These are phyloP conservation scores for Chaetomiaceae sp. DNA, from an alignment of 2,329 filamentous ascomycete species.

Conservation along the genomic window DNA sequence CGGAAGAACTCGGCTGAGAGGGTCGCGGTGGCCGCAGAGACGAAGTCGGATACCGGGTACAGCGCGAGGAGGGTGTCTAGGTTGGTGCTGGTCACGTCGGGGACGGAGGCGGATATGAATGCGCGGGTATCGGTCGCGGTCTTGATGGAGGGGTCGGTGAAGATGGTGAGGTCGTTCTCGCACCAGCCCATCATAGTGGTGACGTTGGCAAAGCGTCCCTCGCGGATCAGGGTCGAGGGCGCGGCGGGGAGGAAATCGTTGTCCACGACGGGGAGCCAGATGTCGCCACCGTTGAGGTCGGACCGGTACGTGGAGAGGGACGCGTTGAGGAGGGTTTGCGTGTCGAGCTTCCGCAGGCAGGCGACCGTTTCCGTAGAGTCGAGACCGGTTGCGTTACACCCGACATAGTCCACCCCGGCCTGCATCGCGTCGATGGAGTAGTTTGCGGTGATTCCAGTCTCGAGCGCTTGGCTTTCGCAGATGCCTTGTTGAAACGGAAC, in stretches of 20 bases:
- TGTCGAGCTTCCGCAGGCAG: not conserved
- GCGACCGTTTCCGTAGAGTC: not conserved
- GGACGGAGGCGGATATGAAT: slow-evolving; percentile 7
- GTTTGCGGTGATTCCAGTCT: slow-evolving; percentile 3
- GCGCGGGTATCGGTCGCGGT: slow-evolving; percentile 14
- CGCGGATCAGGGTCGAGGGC: slow-evolving; percentile 1
- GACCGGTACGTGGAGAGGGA: not conserved
- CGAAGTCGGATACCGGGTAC: slow-evolving; percentile 25
- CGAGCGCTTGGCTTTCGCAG: slow-evolving; percentile 5
- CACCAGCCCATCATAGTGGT: slow-evolving; percentile 10
- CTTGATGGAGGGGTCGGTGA: slow-evolving; percentile 5
- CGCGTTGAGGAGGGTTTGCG: not conserved
- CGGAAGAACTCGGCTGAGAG: slow-evolving; percentile 25
- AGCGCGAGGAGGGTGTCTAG: slow-evolving; percentile 25
- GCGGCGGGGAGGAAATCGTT: slow-evolving; percentile 3
- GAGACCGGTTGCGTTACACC: not conserved
- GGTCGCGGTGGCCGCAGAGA: not conserved
- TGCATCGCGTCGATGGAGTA: slow-evolving; percentile 4
- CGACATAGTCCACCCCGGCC: not conserved
- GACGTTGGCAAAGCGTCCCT: slow-evolving; percentile 6
- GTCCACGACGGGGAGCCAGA: slow-evolving; percentile 7
- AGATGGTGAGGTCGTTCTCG: slow-evolving; percentile 4
- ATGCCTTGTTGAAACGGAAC: slow-evolving; percentile 28
- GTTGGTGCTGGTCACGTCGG: slow-evolving; percentile 14
- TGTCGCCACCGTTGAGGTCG: slow-evolving; percentile 7